A percentile compares a stretch with the other conserved stretches of the same genome.
Conservation (phyloP, 345 rosid species). For the Populus alba region DNA sequence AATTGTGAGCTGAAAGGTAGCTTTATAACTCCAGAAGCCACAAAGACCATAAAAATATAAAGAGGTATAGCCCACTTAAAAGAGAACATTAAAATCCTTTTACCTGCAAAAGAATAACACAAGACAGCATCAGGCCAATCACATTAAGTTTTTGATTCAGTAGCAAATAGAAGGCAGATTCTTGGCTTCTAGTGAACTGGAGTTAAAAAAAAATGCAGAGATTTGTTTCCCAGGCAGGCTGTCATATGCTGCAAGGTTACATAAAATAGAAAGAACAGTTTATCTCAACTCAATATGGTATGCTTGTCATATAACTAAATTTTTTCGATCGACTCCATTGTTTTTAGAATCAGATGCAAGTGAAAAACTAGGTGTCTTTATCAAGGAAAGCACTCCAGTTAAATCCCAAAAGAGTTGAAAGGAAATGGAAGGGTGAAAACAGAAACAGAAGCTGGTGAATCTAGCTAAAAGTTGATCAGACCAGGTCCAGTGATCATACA, state of each 20-base stretch:
- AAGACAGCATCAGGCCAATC: neutral
- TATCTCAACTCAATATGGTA: neutral
- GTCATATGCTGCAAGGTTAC: neutral
- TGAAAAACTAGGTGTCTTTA: neutral
- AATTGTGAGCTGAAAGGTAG: slow-evolving; percentile 57
- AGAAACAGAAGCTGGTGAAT: neutral
- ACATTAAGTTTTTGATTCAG: neutral
- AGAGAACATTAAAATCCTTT: slow-evolving; percentile 41
- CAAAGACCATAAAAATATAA: slow-evolving; percentile 55
- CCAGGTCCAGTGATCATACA: neutral
- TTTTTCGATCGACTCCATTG: neutral
- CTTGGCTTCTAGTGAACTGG: neutral
- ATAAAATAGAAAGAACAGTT: neutral
- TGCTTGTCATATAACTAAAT: neutral
- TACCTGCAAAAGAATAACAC: slow-evolving; percentile 43
- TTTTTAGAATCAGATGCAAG: neutral
- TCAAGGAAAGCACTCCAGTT: neutral
- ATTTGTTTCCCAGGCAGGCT: neutral
- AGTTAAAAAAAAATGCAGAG: neutral
- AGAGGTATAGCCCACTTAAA: slow-evolving; percentile 60
- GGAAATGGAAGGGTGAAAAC: neutral
- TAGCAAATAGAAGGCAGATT: neutral
- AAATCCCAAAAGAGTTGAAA: neutral
- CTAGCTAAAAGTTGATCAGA: neutral
- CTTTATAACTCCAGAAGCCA: slow-evolving; percentile 55